Conservation (phyloP, 2,329 filamentous ascomycete species). For the Aspergillus fumigatiaffinis region DNA sequence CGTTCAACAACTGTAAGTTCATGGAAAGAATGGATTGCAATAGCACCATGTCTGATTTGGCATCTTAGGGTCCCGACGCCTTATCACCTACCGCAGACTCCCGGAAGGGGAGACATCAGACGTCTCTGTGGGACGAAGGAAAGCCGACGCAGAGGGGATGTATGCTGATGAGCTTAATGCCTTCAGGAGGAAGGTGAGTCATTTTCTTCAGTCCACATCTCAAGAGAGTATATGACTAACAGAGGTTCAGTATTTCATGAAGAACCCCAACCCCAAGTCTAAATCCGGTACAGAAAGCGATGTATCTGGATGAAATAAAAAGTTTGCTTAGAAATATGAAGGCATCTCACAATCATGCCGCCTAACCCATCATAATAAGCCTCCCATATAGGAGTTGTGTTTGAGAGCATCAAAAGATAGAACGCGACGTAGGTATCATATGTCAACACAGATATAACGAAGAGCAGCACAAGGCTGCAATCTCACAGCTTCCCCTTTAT, state of each 20-base stretch:
- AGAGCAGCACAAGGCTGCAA: background rate
- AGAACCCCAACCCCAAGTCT: background rate
- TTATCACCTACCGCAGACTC: slow-evolving; percentile 79
- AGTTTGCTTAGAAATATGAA: background rate
- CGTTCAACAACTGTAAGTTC: slow-evolving; percentile 76
- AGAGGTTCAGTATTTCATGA: slow-evolving; percentile 14
- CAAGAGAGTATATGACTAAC: background rate
- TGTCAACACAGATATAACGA: background rate
- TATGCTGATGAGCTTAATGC: slow-evolving; percentile 65
- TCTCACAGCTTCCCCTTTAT: slow-evolving; percentile 20
- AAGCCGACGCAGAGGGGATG: slow-evolving; percentile 35
- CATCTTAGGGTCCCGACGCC: slow-evolving; percentile 69
- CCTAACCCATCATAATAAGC: background rate
- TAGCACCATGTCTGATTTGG: background rate
- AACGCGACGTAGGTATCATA: background rate
- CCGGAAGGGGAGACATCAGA: slow-evolving; percentile 50
- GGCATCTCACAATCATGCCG: background rate
- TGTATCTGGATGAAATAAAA: slow-evolving; percentile 1
- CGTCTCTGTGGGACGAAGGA: slow-evolving; percentile 30
- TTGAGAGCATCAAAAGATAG: background rate
- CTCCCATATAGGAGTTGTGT: background rate
- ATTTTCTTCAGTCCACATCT: background rate
- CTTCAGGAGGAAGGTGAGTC: slow-evolving; percentile 54
- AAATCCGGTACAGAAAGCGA: slow-evolving; percentile 4
- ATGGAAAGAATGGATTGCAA: background rate